phyloP scores from a whole-genome alignment of 2,329 filamentous ascomycete genomes.

The Colletotrichum sp. region DNA sequence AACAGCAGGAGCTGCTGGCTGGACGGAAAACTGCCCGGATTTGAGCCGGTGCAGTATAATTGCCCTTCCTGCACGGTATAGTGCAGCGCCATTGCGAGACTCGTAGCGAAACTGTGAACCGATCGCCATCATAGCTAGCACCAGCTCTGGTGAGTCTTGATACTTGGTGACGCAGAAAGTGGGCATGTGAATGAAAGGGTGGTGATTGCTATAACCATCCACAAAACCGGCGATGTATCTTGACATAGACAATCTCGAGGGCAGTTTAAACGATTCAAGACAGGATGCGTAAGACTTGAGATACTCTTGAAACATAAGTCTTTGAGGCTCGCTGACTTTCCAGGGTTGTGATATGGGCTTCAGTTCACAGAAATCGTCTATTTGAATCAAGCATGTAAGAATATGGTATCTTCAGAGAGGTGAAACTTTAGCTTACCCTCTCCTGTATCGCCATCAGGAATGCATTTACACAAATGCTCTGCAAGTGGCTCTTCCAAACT shows the following conservation, averaged over 20 bases:
- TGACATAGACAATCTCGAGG: not conserved
- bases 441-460: not conserved
- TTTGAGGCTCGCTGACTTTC: not conserved
- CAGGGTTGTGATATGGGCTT: not conserved
- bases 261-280: not conserved
- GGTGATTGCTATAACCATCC: not conserved
- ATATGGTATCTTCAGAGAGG: not conserved
- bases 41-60: not conserved
- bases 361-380: not conserved
- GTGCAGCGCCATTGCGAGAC: not conserved
- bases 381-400: not conserved
- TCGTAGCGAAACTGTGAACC: constrained; percentile 1
- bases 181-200: constrained; percentile 2
- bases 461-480: not conserved
- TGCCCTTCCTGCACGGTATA: not conserved
- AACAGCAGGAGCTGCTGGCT: not conserved
- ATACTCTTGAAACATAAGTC: not conserved
- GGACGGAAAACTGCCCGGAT: not conserved
- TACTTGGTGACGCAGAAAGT: not conserved
- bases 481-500: not conserved
- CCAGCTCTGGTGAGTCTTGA: not conserved
- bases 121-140: not conserved
- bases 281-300: not conserved
- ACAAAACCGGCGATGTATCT: not conserved
- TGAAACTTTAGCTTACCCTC: not conserved